Conservation (phyloP, 1,284 basidiomycete genomes). For the Trametes pubescens region DNA sequence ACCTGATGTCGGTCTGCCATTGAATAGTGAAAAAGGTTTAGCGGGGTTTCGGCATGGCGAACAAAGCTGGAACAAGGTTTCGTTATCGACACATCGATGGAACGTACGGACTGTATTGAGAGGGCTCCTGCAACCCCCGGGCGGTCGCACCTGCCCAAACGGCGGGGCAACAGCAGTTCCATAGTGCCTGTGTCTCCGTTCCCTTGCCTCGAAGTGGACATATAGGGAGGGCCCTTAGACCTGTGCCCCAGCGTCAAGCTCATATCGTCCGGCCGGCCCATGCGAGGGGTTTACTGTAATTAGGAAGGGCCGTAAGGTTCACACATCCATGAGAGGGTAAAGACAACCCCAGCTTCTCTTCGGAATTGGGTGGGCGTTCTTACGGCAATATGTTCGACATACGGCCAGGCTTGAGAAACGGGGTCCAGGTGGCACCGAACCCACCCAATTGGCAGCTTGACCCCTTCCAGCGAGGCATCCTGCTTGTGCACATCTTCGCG, state of each 20-base stretch:
- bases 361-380: slow-evolving; percentile 28
- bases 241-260: slow-evolving; percentile 23
- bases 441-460: slow-evolving; percentile 18
- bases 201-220: slow-evolving; percentile 10
- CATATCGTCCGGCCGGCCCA: slow-evolving; percentile 13
- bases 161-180: slow-evolving; percentile 12
- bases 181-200: slow-evolving; percentile 15
- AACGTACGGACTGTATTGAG: slow-evolving; percentile 15
- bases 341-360: slow-evolving; percentile 28
- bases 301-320: slow-evolving; percentile 24
- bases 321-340: slow-evolving; percentile 26
- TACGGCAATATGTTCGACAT: slow-evolving; percentile 28
- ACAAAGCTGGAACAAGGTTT: slow-evolving; percentile 12
- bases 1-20: slow-evolving; percentile 3
- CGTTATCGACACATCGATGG: slow-evolving; percentile 26
- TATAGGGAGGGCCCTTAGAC: slow-evolving; percentile 23
- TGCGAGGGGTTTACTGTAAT: slow-evolving; percentile 24
- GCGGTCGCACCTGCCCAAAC: slow-evolving; percentile 3
- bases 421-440: slow-evolving; percentile 20
- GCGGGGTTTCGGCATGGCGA: slow-evolving; percentile 22
- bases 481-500: slow-evolving; percentile 17
- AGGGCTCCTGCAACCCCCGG: neutral
- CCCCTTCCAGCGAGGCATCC: slow-evolving; percentile 19
- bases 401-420: slow-evolving; percentile 24
- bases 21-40: slow-evolving; percentile 8